phyloP scores from a whole-genome alignment of 2,329 filamentous ascomycete genomes.

The Graphilbum fragrans region DNA sequence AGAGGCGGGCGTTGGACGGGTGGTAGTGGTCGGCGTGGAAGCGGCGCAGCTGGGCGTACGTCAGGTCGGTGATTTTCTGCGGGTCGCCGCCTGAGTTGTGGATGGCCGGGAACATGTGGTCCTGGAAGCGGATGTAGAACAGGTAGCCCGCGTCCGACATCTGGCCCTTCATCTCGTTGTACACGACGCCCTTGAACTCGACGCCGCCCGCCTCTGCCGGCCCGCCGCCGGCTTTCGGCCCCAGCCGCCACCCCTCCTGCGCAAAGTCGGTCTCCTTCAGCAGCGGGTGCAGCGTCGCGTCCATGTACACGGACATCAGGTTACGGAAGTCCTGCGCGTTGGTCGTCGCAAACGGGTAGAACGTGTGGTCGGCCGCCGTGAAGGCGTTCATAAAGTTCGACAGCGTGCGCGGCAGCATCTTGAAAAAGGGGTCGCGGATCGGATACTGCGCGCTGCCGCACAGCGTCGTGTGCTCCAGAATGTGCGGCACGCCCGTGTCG shows the following conservation, averaged over 20 bases:
- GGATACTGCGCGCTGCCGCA: constrained; percentile 96
- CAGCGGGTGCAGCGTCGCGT: constrained; percentile 82
- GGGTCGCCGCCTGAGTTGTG: constrained; percentile 97
- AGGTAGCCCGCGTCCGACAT: constrained; percentile 96
- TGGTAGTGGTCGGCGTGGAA: constrained; percentile 95
- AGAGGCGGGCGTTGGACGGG: constrained; percentile 89
- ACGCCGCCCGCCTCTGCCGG: constrained; percentile 37
- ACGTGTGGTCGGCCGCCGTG: constrained; percentile 90
- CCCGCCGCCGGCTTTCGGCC: constrained; percentile 58
- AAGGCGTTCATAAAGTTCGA: constrained; percentile 99
- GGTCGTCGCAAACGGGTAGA: constrained; percentile 95
- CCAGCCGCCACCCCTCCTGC: constrained; percentile 94
- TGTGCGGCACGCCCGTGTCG: constrained; percentile 91
- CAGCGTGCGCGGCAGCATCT: constrained; percentile 96
- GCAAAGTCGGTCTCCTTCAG: constrained; percentile 86
- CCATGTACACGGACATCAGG: constrained; percentile 89
- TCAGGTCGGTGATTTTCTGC: constrained; percentile 89
- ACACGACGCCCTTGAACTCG: constrained; percentile 95
- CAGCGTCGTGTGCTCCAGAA: constrained; percentile 91
- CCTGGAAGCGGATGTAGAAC: constrained; percentile 90
- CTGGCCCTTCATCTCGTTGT: constrained; percentile 99
- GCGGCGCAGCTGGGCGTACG: constrained; percentile 74
- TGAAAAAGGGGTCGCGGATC: constrained; percentile 98
- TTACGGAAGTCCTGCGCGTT: constrained; percentile 94
- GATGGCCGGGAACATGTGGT: constrained; percentile 85